These are phyloP conservation scores for Coemansia erecta DNA, from an alignment of 192 early-diverging fungal genomes.

Conservation along the genomic window DNA sequence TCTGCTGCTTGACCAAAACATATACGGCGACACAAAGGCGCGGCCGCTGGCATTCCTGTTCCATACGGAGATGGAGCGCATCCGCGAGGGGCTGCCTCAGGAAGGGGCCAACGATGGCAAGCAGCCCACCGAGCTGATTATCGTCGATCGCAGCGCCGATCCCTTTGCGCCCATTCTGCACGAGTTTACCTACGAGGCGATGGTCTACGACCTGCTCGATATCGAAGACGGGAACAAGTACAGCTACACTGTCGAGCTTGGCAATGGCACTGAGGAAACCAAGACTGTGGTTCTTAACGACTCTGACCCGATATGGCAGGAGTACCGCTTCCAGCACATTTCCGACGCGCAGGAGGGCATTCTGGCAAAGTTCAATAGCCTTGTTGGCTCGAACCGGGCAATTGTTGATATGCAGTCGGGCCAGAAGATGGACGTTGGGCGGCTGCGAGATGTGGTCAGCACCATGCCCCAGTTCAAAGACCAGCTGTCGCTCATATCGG, in stretches of 20 bases:
- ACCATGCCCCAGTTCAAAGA: conserved; percentile 53
- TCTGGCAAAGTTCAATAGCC: conserved; percentile 40
- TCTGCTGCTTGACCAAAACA: conserved; percentile 74
- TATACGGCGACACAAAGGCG: conserved; percentile 62
- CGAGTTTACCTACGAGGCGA: conserved; percentile 99
- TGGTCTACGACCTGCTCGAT: conserved; percentile 87
- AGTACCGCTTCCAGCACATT: conserved; percentile 57
- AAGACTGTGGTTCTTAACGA: conserved; percentile 48
- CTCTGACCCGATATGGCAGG: conserved; percentile 54
- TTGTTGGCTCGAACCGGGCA: conserved; percentile 45
- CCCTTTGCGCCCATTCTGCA: conserved; percentile 87
- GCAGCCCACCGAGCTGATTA: conserved; percentile 75
- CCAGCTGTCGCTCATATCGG: conserved; percentile 45
- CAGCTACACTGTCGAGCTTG: conserved; percentile 41
- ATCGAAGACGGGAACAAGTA: conserved; percentile 54
- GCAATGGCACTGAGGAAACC: conserved; percentile 33
- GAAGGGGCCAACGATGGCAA: conserved; percentile 33
- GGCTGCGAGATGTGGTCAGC: conserved; percentile 51
- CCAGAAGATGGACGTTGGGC: conserved; percentile 31
- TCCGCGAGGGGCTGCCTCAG: conserved; percentile 65
- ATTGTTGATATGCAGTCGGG: conserved; percentile 44
- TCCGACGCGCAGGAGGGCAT: conserved; percentile 53
- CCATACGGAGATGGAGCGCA: conserved; percentile 81
- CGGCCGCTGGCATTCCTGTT: conserved; percentile 77
- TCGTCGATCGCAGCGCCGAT: conserved; percentile 91